Evolutionary conservation across 306 rosid species (phyloP), one percentile per base, ranked within the genome.

Genomic region (Lupinus albus): DNA sequence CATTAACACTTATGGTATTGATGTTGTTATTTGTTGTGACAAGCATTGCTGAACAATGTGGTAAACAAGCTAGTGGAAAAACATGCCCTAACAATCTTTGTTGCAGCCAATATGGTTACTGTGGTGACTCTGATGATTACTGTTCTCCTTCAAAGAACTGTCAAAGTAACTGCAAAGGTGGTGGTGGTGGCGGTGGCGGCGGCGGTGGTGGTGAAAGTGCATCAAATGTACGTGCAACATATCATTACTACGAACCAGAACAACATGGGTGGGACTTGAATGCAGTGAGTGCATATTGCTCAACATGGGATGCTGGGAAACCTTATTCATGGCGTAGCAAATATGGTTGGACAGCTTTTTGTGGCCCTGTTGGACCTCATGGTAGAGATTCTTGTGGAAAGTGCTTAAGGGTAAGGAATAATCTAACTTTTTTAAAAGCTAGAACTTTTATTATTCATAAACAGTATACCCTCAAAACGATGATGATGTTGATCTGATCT

Each of bases 241-340:
- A 87, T 62, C 89, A 92, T 46, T 46, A 67, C 10, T 92, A 89
- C 81, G 65, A 84, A 33, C 94, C 95, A 0, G 87, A 85, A 62
- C 58, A 70, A 3, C 79, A 62, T 14, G 83, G 84, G 1, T 92
- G 89, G 88, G 90, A 92, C 78, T 61, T 80, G 41, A 51, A 20
- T 13, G 81, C 83, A 0, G 97, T 76, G 0, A 82, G 89, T 44
- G 95, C 84, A 7, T 92, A 41, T 61, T 92, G 97, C 73, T 42
- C 97, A 0, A 89, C 97, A 0, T 92, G 96, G 97, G 95, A 92
- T 17, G 96, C 90, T 6, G 2, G 55, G 8, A 57, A 80, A 59
- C 42, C 97, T 11, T 82, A 72, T 49, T 74, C 76, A 0, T 87
- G 92, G 30, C 30, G 30, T 25, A 25, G 30, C 30, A 25, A 25